Base-by-base conservation (phyloP, 371 early-diverging fungal species). In the Chytridium lagenaria region DNA sequence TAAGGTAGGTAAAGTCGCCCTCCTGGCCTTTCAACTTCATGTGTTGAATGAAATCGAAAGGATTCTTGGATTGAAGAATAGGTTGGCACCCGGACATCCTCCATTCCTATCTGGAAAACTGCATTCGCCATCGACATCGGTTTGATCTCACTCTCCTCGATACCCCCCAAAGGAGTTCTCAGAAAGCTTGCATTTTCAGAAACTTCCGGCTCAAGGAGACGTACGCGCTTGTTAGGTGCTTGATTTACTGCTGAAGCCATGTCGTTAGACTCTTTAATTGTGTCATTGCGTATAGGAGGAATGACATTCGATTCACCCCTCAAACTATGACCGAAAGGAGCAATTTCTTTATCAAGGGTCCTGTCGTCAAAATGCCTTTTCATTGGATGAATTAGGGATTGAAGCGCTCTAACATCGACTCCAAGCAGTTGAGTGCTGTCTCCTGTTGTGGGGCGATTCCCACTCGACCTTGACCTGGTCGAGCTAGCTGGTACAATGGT, bases 1-100 rank as follows among this genome's bases (percentile, higher is more conserved):
- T 76, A 59, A 82, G 52, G 69, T 86, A 86, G 0, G 76, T 74
- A 70, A 86, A 86, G 33, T 84, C 84, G n/a, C 79, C 77, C 0
- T 80, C 67, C 12, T 40, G 22, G 22, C 77, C 78, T 50, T 80
- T 51, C n/a, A 59, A 15, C 37, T 75, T 63, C 2, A 84, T 34
- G 63, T 79, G 75, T 34, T 75, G 55, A 52, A 84, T 77, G 65
- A 80, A 86, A 1, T 71, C 68, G 57, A 84, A 82, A 19, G 80
- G 83, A 49, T 69, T 59, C 34, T 63, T 37, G 12, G 55, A 39
- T 22, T 22, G 31, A 12, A 15, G 7, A n/a, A n/a, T 37, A 66
- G n/a, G 44, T 44, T 15, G 26, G 38, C 39, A 10, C 16, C 15
- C 63, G 10, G 33, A 10, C 44, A 44, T 40, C 26, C 26, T 66